phyloP scores from a whole-genome alignment of 306 rosid species.

The Hippophae rhamnoides region DNA sequence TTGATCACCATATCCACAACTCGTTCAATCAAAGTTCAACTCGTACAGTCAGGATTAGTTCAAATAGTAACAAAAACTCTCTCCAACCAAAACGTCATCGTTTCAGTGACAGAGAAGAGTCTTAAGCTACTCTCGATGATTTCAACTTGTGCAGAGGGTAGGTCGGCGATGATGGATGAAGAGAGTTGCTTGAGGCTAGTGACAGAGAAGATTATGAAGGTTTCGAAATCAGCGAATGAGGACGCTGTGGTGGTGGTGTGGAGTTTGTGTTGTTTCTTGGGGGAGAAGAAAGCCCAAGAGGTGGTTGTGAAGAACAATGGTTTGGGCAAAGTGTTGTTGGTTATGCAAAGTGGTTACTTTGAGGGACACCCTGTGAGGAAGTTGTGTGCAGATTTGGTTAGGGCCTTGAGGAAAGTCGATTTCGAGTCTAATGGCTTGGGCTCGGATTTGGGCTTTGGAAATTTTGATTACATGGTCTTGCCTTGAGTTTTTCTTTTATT shows the following conservation, averaged over 20 bases:
- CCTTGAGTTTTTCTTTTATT: slow-evolving; percentile 16
- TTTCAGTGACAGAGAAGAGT: slow-evolving; percentile 17
- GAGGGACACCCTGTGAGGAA: slow-evolving; percentile 36
- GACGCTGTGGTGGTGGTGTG: slow-evolving; percentile 44
- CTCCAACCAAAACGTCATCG: slow-evolving; percentile 1
- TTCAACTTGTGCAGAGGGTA: slow-evolving; percentile 41
- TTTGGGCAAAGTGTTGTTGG: slow-evolving; percentile 32
- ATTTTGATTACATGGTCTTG: slow-evolving; percentile 26
- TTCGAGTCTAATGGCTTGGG: slow-evolving; percentile 3
- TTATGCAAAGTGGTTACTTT: slow-evolving; percentile 42
- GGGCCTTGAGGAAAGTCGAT: slow-evolving; percentile 24
- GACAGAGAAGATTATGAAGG: slow-evolving; percentile 35
- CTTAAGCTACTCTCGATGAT: slow-evolving; percentile 24
- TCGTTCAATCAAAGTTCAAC: slow-evolving; percentile 27
- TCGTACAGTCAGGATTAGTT: slow-evolving; percentile 30
- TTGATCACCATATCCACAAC: slow-evolving; percentile 23
- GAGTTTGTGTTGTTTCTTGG: slow-evolving; percentile 37
- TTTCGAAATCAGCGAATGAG: slow-evolving; percentile 30
- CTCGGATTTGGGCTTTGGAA: slow-evolving; percentile 13
- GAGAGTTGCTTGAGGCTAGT: slow-evolving; percentile 21
- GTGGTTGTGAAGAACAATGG: slow-evolving; percentile 36
- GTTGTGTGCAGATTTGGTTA: slow-evolving; percentile 42
- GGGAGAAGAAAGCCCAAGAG: slow-evolving; percentile 33
- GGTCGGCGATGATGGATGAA: slow-evolving; percentile 29
- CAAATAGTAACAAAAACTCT: slow-evolving; percentile 16